These are phyloP conservation scores for Waltergamsia citrina DNA, from an alignment of 2,329 filamentous ascomycete genomes.

Conservation along the genomic window DNA sequence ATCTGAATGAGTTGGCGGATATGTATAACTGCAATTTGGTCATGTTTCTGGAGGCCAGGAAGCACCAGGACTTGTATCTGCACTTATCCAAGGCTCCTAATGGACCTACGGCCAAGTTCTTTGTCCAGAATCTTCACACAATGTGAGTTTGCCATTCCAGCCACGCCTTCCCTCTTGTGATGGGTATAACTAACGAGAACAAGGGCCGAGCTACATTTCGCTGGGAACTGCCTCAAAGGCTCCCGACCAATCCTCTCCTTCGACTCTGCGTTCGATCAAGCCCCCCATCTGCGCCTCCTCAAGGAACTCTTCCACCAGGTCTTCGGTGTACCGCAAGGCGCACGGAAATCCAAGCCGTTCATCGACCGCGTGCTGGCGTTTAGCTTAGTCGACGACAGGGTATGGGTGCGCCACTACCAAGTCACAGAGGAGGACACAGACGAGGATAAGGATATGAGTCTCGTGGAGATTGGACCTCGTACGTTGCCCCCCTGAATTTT, in stretches of 20 bases:
- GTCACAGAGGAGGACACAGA: conserved; percentile 68
- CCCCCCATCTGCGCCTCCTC: conserved; percentile 72
- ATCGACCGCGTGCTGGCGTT: conserved; percentile 93
- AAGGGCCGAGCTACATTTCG: conserved; percentile 94
- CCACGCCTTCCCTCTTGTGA: background rate
- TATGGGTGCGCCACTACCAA: conserved; percentile 95
- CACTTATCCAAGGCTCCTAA: conserved; percentile 89
- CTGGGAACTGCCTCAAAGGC: conserved; percentile 92
- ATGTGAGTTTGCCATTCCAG: conserved; percentile 27
- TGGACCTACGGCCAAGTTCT: conserved; percentile 52
- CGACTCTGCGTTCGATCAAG: conserved; percentile 73
- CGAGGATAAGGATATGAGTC: conserved; percentile 52
- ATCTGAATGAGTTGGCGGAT: conserved; percentile 67
- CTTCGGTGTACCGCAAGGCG: conserved; percentile 84
- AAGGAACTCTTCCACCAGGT: conserved; percentile 85
- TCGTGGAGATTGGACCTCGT: conserved; percentile 92
- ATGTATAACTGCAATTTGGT: conserved; percentile 92
- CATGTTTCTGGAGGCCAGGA: conserved; percentile 90
- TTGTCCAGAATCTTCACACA: conserved; percentile 73
- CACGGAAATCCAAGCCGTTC: conserved; percentile 89
- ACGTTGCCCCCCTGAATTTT: no score
- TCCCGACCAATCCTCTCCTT: conserved; percentile 87
- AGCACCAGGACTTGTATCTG: conserved; percentile 87
- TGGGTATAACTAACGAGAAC: conserved; percentile 34
- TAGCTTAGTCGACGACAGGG: conserved; percentile 82